Percentiles rank a stretch among this genome's conserved stretches.
Evolutionary conservation across 2,329 filamentous ascomycete genomes (phyloP).

Genomic region (Harringtonia aguacate): DNA sequence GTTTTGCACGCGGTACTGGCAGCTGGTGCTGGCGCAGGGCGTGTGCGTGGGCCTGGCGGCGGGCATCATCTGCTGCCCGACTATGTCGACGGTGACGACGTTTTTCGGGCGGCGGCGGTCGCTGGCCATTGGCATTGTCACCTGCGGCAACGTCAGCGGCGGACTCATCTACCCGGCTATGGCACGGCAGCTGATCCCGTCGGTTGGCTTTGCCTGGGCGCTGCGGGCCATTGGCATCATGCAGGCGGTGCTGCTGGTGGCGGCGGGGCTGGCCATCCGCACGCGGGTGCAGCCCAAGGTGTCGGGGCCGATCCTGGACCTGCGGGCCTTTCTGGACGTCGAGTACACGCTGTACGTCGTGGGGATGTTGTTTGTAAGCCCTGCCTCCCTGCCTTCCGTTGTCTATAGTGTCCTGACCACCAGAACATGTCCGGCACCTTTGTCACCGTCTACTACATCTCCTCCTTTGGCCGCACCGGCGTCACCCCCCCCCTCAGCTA

Average conservation of each 20-base stretch:
- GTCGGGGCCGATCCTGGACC: constrained; percentile 26
- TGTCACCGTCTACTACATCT: constrained; percentile 33
- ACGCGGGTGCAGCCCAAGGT: constrained; percentile 23
- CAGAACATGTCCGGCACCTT: constrained; percentile 23
- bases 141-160: constrained; percentile 23
- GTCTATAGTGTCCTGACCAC: neutral
- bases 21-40: constrained; percentile 22
- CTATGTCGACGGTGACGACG: constrained; percentile 22
- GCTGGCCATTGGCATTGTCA: constrained; percentile 22
- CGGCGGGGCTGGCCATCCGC: constrained; percentile 22
- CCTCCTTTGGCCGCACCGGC: constrained; percentile 20
- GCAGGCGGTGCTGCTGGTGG: constrained; percentile 18
- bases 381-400: neutral
- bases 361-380: constrained; percentile 25
- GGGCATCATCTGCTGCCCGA: constrained; percentile 25
- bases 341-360: constrained; percentile 28
- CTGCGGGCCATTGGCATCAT: constrained; percentile 29
- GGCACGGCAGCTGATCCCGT: constrained; percentile 22
- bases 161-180: constrained; percentile 28
- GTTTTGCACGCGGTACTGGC: constrained; percentile 10
- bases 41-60: constrained; percentile 23
- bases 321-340: constrained; percentile 24
- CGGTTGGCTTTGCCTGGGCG: constrained; percentile 26
- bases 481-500: constrained; percentile 6
- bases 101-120: constrained; percentile 24